phyloP scores from a whole-genome alignment of 345 rosid species.

The Citrus sp. region DNA sequence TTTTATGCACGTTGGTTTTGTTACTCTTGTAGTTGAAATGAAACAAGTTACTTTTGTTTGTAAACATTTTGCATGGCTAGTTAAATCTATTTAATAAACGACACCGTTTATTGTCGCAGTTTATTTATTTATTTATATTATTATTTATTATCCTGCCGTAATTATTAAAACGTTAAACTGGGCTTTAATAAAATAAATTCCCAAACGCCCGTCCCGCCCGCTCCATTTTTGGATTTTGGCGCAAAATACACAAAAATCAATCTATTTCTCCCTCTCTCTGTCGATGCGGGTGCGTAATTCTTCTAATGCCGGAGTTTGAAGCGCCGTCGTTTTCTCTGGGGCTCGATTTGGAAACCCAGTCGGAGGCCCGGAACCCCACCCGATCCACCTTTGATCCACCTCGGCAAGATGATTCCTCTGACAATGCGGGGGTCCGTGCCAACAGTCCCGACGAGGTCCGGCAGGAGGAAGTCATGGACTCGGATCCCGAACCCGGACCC shows the following conservation, averaged over 20 bases:
- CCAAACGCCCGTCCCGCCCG: not conserved
- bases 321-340: conserved; percentile 94
- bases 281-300: not conserved
- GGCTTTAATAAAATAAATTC: not conserved
- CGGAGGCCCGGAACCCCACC: conserved; percentile 19
- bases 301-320: conserved; percentile 55
- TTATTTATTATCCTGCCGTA: not conserved
- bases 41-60: no score
- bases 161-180: no score
- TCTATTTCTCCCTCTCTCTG: not conserved
- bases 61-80: no score
- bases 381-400: not conserved
- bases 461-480: conserved; percentile 37
- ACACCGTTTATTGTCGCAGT: no score
- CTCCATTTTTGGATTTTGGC: not conserved
- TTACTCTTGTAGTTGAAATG: no score
- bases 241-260: not conserved
- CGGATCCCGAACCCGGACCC: conserved; percentile 40
- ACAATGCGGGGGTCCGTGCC: not conserved
- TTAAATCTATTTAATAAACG: no score
- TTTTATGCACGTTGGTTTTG: no score
- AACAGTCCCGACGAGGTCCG: not conserved
- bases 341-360: conserved; percentile 50
- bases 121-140: no score
- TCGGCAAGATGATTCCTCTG: conserved; percentile 15